Conservation (phyloP, 306 rosid genomes). For the Prosopis cineraria region DNA sequence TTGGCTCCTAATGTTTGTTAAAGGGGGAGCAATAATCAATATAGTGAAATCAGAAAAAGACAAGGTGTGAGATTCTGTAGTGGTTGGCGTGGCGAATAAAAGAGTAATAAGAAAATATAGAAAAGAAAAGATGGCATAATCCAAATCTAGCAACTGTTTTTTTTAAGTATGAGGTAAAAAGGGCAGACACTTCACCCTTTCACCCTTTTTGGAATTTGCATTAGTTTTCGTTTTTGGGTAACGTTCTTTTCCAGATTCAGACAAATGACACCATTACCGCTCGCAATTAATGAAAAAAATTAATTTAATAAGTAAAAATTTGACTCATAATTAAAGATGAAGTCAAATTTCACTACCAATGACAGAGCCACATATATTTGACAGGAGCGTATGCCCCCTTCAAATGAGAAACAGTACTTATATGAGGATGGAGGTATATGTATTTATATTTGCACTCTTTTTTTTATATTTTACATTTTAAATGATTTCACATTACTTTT, state of each 20-base stretch:
- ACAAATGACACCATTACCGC: conserved; percentile 2
- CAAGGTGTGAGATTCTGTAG: conserved; percentile 34
- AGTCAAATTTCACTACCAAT: too few relatives aligned
- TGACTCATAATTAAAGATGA: too few relatives aligned
- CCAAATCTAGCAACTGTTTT: conserved; percentile 36
- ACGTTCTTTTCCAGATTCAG: conserved; percentile 12
- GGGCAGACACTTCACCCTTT: neutral
- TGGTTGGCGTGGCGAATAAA: conserved; percentile 16
- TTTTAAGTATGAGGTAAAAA: conserved; percentile 3
- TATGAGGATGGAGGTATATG: too few relatives aligned
- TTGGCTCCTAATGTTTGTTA: conserved; percentile 49
- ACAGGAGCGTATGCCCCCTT: too few relatives aligned
- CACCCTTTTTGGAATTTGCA: neutral
- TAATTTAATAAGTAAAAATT: too few relatives aligned
- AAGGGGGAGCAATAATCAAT: conserved; percentile 52
- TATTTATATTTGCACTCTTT: too few relatives aligned
- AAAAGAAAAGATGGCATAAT: conserved; percentile 29
- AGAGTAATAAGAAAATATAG: neutral
- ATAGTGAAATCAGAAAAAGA: conserved; percentile 37
- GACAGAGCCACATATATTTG: too few relatives aligned
- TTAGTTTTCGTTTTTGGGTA: neutral
- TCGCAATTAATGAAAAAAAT: too few relatives aligned
- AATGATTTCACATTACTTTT: too few relatives aligned
- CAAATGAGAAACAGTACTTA: too few relatives aligned
- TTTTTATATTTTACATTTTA: too few relatives aligned